These are phyloP conservation scores for Raffaelea ambrosiae DNA, from an alignment of 2,329 filamentous ascomycete species.

Conservation along the genomic window DNA sequence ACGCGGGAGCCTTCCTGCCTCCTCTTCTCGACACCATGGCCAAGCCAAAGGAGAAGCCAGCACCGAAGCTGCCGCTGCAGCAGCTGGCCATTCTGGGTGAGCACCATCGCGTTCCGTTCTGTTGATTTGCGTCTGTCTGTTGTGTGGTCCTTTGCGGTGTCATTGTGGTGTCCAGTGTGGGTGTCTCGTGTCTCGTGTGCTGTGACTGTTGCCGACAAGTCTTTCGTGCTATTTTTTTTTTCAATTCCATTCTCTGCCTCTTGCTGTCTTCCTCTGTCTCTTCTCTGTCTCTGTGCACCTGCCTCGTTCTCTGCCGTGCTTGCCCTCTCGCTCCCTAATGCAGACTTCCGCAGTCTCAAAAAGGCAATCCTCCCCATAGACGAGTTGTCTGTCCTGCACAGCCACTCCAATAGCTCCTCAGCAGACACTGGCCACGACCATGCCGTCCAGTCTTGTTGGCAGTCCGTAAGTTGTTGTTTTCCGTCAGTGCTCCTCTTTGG, in stretches of 20 bases:
- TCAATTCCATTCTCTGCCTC: not conserved
- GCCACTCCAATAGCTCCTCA: no score
- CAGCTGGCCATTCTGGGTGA: constrained; percentile 73
- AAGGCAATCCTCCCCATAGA: no score
- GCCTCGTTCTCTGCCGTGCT: not conserved
- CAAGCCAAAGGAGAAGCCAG: constrained; percentile 15
- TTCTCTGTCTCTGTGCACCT: not conserved
- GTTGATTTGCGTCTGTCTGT: no score
- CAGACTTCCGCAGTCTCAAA: not conserved
- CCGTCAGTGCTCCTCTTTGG: not conserved
- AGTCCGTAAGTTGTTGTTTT: not conserved
- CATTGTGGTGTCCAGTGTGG: no score
- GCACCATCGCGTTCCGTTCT: constrained; percentile 16
- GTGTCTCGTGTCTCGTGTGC: no score
- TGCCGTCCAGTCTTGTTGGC: not conserved
- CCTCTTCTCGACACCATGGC: constrained; percentile 7
- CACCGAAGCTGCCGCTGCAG: constrained; percentile 61
- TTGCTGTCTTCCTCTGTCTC: not conserved
- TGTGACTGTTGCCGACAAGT: no score
- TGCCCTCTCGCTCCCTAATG: not conserved
- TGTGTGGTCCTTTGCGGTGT: no score
- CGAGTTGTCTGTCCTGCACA: no score
- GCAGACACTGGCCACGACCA: no score
- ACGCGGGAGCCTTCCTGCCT: not conserved
- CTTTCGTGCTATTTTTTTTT: no score